phyloP scores from a whole-genome alignment of 2,329 filamentous ascomycete genomes.

The Ampelomyces quisqualis region DNA sequence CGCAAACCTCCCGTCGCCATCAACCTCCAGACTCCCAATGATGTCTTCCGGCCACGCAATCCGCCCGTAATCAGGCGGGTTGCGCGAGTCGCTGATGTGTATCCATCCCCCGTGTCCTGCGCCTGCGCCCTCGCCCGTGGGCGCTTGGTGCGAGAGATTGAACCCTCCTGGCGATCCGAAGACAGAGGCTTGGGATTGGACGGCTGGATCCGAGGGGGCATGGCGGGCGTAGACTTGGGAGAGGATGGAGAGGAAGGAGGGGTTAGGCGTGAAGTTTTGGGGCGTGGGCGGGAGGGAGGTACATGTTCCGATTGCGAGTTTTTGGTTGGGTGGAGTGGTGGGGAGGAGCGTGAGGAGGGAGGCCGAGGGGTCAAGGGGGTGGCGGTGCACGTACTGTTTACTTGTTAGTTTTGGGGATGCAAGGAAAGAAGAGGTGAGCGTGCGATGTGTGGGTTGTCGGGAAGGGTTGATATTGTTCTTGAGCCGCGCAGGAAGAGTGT shows the following conservation, averaged over 20 bases:
- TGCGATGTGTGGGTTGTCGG: conserved; percentile 49
- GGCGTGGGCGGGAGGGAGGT: conserved; percentile 58
- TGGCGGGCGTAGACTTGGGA: conserved; percentile 57
- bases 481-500: conserved; percentile 25
- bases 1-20: conserved; percentile 58
- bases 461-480: conserved; percentile 43
- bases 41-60: conserved; percentile 68
- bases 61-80: conserved; percentile 63
- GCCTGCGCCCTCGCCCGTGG: conserved; percentile 53
- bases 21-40: conserved; percentile 64
- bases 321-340: conserved; percentile 54
- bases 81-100: conserved; percentile 61
- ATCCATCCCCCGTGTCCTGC: conserved; percentile 62
- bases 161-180: conserved; percentile 61
- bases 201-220: conserved; percentile 57
- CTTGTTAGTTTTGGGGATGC: conserved; percentile 3
- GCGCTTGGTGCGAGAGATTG: conserved; percentile 46
- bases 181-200: conserved; percentile 60
- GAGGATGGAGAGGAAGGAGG: conserved; percentile 56
- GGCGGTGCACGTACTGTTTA: conserved; percentile 53
- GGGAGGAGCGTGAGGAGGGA: conserved; percentile 60
- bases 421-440: neutral
- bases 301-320: conserved; percentile 58
- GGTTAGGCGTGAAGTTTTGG: conserved; percentile 58
- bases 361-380: conserved; percentile 42